phyloP scores from a whole-genome alignment of 2,329 filamentous ascomycete genomes.

The Knoxdaviesia capensis region DNA sequence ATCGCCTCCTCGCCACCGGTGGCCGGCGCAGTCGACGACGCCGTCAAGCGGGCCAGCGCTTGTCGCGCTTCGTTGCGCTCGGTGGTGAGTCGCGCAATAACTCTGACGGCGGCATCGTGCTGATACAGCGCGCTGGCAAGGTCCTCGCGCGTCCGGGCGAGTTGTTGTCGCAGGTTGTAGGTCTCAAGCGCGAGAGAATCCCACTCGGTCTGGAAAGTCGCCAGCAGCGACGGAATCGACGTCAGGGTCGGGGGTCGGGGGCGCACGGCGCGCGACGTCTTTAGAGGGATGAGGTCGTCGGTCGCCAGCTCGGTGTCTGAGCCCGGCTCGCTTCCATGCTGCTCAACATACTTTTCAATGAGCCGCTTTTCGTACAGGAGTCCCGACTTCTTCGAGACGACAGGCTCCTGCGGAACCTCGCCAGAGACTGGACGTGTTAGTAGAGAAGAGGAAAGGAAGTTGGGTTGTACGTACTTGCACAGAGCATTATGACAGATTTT shows the following conservation, averaged over 20 bases:
- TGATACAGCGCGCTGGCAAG: conserved; percentile 87
- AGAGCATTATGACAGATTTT: too few relatives aligned
- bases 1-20: conserved; percentile 84
- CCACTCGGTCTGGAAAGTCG: conserved; percentile 97
- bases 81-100: conserved; percentile 76
- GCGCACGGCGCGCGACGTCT: conserved; percentile 63
- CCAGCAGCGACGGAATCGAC: conserved; percentile 84
- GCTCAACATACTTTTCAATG: conserved; percentile 84
- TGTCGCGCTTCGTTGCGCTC: conserved; percentile 87
- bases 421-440: conserved; percentile 52
- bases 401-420: conserved; percentile 85
- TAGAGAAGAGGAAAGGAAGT: neutral
- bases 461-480: too few relatives aligned
- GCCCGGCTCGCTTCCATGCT: conserved; percentile 82
- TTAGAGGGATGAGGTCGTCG: conserved; percentile 77
- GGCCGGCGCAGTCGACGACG: conserved; percentile 31
- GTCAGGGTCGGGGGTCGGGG: conserved; percentile 85
- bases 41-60: conserved; percentile 67
- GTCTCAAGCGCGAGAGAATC: conserved; percentile 82
- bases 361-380: conserved; percentile 87
- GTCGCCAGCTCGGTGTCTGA: conserved; percentile 65
- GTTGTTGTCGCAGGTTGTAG: conserved; percentile 74
- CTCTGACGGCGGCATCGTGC: conserved; percentile 87
- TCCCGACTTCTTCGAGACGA: conserved; percentile 86
- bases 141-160: conserved; percentile 80